Base-by-base conservation (phyloP, 768 basidiomycete genomes). In the Auricularia sp. region DNA sequence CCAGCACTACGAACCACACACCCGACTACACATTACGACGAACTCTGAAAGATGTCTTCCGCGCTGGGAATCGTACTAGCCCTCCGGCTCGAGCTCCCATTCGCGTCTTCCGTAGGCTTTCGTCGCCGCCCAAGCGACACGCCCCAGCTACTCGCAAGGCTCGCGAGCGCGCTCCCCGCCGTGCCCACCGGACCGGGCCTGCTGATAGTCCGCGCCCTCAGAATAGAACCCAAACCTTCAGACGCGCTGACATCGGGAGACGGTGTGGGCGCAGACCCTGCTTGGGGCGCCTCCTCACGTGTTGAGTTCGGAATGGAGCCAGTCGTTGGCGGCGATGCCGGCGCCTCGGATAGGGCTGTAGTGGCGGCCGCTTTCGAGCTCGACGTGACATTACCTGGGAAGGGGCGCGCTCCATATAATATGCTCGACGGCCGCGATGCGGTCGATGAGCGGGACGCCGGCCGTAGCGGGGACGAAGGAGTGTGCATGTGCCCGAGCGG, bases 391-490 rank as follows among this genome's bases (percentile, higher is more conserved):
- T 74, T 78, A 59, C 83, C 86, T 10, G 61, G 65, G 63, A 90
- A 75, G 1, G 80, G 78, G 36, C 79, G 82, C 0, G 81, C 77
- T 6, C 61, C 59, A 18, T 45, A 54, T 8, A 89, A 90, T 71
- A 90, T 86, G 64, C 78, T 81, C 8, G 90, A 92, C 1, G 87
- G 82, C 4, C 83, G 80, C 2, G 89, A 90, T 24, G 85, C 72
- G 18, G 87, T 81, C 2, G 89, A 90, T 4, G 87, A 84, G 51
- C 89, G 82, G 4, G 90, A 91, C 5, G 81, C 86, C 42, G 90
- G 87, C 7, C 90, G 84, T 59, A 88, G 73, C 0, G 89, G 88
- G 0, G 87, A 85, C 11, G 81, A 76, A 45, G 75, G 72, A 71
- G 33, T 72, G 76, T 69, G 59, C 74, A 78, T 33, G 81, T 3